Percentiles rank a stretch among this genome's conserved stretches.
Evolutionary conservation across 139 green algal species (phyloP).

Genomic region (Pseudopediastrum boryanum): DNA sequence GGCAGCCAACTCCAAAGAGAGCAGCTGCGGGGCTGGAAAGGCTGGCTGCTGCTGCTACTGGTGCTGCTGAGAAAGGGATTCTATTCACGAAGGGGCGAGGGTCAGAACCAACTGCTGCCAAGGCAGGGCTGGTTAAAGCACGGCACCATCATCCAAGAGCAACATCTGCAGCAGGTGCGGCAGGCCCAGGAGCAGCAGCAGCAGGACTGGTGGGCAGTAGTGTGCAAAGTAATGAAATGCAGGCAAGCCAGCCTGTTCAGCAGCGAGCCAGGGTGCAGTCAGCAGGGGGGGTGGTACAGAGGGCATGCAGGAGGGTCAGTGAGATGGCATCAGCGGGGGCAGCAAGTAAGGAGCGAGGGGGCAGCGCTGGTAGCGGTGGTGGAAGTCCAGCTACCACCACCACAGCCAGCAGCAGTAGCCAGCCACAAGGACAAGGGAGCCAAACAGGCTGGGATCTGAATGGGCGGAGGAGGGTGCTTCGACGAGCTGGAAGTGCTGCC

Average conservation of each 20-base stretch:
- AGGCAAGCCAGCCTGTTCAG: too few species aligned
- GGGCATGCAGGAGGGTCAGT: background rate
- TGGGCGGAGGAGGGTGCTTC: too few species aligned
- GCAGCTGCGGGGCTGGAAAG: constrained; percentile 9
- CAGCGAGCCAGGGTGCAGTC: background rate
- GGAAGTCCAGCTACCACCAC: background rate
- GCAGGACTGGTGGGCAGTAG: too few species aligned
- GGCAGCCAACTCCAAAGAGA: constrained; percentile 6
- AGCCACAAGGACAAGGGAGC: too few species aligned
- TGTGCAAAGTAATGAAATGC: too few species aligned
- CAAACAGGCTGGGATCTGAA: too few species aligned
- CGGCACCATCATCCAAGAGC: background rate
- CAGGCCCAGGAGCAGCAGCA: background rate
- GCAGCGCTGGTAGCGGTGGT: background rate
- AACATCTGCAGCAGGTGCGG: background rate
- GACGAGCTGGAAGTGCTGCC: too few species aligned
- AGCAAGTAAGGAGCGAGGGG: constrained; percentile 8
- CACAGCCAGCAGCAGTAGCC: constrained; percentile 3
- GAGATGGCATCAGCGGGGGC: background rate
- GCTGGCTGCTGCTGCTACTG: constrained; percentile 24
- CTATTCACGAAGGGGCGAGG: too few species aligned
- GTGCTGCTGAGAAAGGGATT: too few species aligned
- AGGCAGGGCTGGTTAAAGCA: background rate
- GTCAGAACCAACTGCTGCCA: background rate
- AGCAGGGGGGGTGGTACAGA: background rate